A percentile compares a stretch with the other conserved stretches of the same genome.
Conservation (phyloP, 805 yeast genomes). For the Metschnikowia lochheadii region DNA sequence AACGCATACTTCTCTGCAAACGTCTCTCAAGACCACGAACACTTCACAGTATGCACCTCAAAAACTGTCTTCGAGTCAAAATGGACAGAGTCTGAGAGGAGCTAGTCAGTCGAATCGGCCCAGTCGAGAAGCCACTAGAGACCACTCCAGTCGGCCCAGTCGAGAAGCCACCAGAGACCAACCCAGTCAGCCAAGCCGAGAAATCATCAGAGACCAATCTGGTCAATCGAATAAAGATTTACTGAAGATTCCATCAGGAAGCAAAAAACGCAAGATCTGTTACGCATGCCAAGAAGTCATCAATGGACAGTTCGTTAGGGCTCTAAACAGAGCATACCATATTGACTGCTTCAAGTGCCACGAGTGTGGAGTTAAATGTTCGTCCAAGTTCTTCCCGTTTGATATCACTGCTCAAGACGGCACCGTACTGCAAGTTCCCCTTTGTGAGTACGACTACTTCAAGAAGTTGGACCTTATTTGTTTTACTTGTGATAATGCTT, state of each 20-base stretch:
- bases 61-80: neutral
- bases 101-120: neutral
- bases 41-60: neutral
- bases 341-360: slow-evolving; percentile 83
- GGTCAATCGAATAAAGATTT: neutral
- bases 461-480: slow-evolving; percentile 82
- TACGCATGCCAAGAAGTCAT: slow-evolving; percentile 35
- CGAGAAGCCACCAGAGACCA: neutral
- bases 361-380: slow-evolving; percentile 78
- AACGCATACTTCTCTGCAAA: neutral
- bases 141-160: neutral
- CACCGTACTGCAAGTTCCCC: slow-evolving; percentile 32
- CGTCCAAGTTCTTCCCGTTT: slow-evolving; percentile 84
- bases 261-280: slow-evolving; percentile 30
- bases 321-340: slow-evolving; percentile 75
- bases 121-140: neutral
- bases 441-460: slow-evolving; percentile 93
- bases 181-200: neutral
- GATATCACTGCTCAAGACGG: slow-evolving; percentile 34
- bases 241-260: slow-evolving; percentile 6
- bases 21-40: neutral
- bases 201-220: neutral
- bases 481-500: slow-evolving; percentile 74
- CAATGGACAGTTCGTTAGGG: slow-evolving; percentile 77
- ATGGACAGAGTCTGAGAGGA: slow-evolving; percentile 1